phyloP scores from a whole-genome alignment of 2,329 filamentous ascomycete genomes.

The Paracoccidioides lutzii region DNA sequence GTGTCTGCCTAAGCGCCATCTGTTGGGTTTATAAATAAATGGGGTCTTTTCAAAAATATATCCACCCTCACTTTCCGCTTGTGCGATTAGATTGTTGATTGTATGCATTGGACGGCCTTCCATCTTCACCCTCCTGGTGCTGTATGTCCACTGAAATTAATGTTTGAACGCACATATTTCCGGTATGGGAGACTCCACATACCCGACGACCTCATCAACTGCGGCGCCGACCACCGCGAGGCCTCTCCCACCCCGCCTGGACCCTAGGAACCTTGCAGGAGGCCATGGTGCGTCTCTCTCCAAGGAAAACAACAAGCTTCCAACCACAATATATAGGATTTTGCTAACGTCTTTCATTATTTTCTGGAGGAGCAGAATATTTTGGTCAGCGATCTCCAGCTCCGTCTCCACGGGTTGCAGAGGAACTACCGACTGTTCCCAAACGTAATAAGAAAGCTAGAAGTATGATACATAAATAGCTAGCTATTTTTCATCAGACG shows the following conservation, averaged over 20 bases:
- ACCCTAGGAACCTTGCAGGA: conserved; percentile 5
- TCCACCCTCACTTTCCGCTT: neutral
- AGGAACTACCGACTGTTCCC: conserved; percentile 4
- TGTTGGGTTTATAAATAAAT: neutral
- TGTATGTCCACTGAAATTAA: neutral
- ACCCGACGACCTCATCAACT: neutral
- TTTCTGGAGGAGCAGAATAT: neutral
- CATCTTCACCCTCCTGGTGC: neutral
- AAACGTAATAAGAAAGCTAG: neutral
- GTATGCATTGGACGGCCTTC: neutral
- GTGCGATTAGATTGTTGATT: neutral
- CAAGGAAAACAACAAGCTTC: neutral
- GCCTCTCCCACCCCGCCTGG: conserved; percentile 2
- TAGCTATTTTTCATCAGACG: neutral
- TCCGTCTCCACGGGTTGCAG: conserved; percentile 6
- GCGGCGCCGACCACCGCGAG: neutral
- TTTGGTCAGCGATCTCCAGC: neutral
- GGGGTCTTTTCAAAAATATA: neutral
- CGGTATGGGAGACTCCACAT: neutral
- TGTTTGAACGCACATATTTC: neutral
- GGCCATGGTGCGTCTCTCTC: conserved; percentile 1
- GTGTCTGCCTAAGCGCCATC: neutral
- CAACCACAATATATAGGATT: neutral
- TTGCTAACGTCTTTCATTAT: neutral
- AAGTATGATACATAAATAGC: neutral